Percentiles rank a stretch among this genome's conserved stretches.
Conservation (phyloP, 768 basidiomycete genomes). For the Candolleomyces efflorescens region DNA sequence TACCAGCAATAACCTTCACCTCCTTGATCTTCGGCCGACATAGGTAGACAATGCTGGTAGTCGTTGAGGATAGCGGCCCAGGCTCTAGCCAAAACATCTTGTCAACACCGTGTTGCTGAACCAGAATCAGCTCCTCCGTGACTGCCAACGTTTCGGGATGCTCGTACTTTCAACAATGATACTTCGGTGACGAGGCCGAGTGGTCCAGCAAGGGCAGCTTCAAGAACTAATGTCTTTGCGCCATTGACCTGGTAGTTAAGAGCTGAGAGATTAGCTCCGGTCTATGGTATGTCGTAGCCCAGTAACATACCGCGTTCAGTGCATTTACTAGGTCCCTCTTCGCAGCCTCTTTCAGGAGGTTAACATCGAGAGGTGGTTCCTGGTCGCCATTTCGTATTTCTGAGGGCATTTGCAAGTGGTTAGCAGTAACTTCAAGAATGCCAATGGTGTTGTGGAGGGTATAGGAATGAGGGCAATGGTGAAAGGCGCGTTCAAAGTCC, state of each 20-base stretch:
- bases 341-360: conserved; percentile 70
- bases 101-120: conserved; percentile 95
- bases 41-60: conserved; percentile 89
- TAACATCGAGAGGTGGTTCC: conserved; percentile 51
- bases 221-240: conserved; percentile 92
- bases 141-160: background rate
- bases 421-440: no score
- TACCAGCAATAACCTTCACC: conserved; percentile 90
- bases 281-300: background rate
- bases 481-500: no score
- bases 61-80: conserved; percentile 77
- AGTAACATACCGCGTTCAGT: conserved; percentile 65
- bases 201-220: conserved; percentile 83
- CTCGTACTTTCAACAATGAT: conserved; percentile 76
- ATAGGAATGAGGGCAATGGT: no score
- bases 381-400: conserved; percentile 2
- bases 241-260: conserved; percentile 66
- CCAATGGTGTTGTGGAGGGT: no score
- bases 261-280: background rate
- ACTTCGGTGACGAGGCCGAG: conserved; percentile 95
- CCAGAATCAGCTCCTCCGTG: background rate
- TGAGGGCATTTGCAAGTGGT: background rate
- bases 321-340: conserved; percentile 77
- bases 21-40: conserved; percentile 83
- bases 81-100: conserved; percentile 99